phyloP scores from a whole-genome alignment of 169 alveolate species.

The Eimeria praecox region DNA sequence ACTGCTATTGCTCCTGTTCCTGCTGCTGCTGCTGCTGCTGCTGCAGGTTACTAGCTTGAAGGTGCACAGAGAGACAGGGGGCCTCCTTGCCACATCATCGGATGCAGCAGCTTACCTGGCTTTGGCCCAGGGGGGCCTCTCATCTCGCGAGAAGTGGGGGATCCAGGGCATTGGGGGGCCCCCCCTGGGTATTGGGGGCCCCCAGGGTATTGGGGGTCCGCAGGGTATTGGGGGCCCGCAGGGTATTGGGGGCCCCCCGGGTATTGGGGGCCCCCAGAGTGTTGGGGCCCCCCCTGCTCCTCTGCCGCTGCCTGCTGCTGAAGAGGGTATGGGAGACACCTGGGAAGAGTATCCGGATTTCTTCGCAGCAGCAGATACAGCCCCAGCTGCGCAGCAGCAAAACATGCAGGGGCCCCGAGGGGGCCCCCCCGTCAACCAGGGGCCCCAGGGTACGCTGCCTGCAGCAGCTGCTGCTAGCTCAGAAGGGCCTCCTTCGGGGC shows the following conservation, averaged over 20 bases:
- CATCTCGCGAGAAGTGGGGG: background rate
- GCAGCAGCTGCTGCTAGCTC: background rate
- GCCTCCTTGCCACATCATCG: conserved; percentile 29
- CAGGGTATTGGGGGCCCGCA: background rate
- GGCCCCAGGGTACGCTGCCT: background rate
- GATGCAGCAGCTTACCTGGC: conserved; percentile 8
- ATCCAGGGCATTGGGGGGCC: conserved; percentile 3
- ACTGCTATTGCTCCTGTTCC: conserved; percentile 13
- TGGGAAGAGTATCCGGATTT: conserved; percentile 36
- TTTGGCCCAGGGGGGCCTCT: background rate
- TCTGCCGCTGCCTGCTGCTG: conserved; percentile 6
- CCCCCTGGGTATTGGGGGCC: conserved; percentile 10
- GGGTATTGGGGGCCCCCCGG: conserved; percentile 10
- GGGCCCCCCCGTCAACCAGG: background rate
- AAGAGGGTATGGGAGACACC: background rate
- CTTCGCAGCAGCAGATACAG: background rate
- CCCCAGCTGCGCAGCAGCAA: background rate
- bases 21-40: conserved; percentile 36
- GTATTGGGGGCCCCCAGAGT: conserved; percentile 16
- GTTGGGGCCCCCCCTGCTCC: background rate
- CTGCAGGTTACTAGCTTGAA: conserved; percentile 24
- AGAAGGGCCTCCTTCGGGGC: background rate
- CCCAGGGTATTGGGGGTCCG: conserved; percentile 14
- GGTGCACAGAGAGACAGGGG: conserved; percentile 54
- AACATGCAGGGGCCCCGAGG: background rate